These are phyloP conservation scores for Tricholoma bakamatsutake DNA, from an alignment of 768 basidiomycete species.

Conservation along the genomic window DNA sequence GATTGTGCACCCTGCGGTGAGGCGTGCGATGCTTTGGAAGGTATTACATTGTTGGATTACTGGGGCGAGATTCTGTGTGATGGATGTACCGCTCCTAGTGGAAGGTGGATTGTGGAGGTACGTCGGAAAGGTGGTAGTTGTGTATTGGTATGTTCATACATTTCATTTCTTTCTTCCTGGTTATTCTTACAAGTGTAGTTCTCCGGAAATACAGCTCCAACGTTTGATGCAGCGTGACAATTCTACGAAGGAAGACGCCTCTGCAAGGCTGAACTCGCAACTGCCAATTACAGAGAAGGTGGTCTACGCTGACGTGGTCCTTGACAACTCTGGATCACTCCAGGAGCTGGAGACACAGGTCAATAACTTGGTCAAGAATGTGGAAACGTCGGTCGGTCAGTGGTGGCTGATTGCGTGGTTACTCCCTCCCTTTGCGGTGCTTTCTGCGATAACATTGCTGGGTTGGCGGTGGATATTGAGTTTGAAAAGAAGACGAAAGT, in stretches of 20 bases:
- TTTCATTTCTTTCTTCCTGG: neutral
- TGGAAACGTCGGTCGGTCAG: constrained; percentile 47
- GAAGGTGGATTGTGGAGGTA: constrained; percentile 82
- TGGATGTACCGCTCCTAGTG: constrained; percentile 91
- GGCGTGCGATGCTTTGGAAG: constrained; percentile 64
- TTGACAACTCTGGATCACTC: constrained; percentile 83
- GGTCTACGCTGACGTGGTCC: constrained; percentile 74
- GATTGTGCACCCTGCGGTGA: constrained; percentile 91
- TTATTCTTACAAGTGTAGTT: constrained; percentile 37
- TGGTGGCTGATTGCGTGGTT: constrained; percentile 40
- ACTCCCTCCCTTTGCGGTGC: constrained; percentile 14
- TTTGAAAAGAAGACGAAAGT: neutral
- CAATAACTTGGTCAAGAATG: constrained; percentile 36
- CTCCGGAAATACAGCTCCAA: constrained; percentile 75
- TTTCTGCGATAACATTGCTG: constrained; percentile 11
- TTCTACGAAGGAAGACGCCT: constrained; percentile 61
- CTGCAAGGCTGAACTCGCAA: constrained; percentile 73
- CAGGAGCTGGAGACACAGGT: constrained; percentile 59
- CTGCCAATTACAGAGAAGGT: constrained; percentile 75
- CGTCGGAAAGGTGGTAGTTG: constrained; percentile 81
- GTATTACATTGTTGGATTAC: constrained; percentile 67
- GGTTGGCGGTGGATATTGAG: constrained; percentile 10
- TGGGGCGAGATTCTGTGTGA: constrained; percentile 72
- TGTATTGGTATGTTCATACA: constrained; percentile 68
- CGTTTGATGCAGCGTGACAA: constrained; percentile 75